phyloP scores from a whole-genome alignment of 2,329 filamentous ascomycete species.

The Arachnomyces sp. region DNA sequence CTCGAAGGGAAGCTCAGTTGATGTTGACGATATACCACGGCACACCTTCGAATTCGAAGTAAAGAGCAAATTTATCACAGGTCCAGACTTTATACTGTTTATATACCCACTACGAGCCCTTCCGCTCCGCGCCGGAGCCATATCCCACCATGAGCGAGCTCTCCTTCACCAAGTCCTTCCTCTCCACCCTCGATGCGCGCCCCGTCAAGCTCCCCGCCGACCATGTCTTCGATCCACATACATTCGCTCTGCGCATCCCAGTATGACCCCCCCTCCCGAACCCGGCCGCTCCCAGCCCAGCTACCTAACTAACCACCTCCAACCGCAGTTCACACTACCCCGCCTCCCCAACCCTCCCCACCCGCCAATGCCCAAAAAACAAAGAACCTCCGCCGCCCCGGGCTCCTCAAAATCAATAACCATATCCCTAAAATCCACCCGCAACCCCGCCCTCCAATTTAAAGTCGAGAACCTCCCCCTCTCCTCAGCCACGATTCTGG shows the following conservation, averaged over 20 bases:
- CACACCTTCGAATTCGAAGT: too few species aligned
- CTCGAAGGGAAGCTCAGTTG: too few species aligned
- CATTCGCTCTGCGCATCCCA: slow-evolving; percentile 65
- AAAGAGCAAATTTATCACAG: too few species aligned
- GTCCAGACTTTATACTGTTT: too few species aligned
- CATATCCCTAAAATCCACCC: slow-evolving; percentile 46
- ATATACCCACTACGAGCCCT: neutral
- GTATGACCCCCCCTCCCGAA: slow-evolving; percentile 44
- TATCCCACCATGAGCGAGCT: slow-evolving; percentile 62
- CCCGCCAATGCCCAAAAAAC: slow-evolving; percentile 36
- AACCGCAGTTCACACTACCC: slow-evolving; percentile 41
- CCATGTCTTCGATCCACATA: slow-evolving; percentile 78
- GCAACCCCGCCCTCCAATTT: slow-evolving; percentile 63
- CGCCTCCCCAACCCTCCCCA: slow-evolving; percentile 35
- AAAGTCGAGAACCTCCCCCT: slow-evolving; percentile 53
- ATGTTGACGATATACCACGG: too few species aligned
- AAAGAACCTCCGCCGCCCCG: slow-evolving; percentile 23
- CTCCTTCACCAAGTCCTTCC: slow-evolving; percentile 74
- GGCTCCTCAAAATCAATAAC: slow-evolving; percentile 34
- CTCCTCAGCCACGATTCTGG: slow-evolving; percentile 64
- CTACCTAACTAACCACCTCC: slow-evolving; percentile 1
- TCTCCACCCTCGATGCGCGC: slow-evolving; percentile 67
- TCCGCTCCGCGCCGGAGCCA: neutral
- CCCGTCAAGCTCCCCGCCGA: slow-evolving; percentile 77
- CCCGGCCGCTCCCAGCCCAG: neutral